Conservation (phyloP, 2,329 filamentous ascomycete species). For the Fusarium continuum region DNA sequence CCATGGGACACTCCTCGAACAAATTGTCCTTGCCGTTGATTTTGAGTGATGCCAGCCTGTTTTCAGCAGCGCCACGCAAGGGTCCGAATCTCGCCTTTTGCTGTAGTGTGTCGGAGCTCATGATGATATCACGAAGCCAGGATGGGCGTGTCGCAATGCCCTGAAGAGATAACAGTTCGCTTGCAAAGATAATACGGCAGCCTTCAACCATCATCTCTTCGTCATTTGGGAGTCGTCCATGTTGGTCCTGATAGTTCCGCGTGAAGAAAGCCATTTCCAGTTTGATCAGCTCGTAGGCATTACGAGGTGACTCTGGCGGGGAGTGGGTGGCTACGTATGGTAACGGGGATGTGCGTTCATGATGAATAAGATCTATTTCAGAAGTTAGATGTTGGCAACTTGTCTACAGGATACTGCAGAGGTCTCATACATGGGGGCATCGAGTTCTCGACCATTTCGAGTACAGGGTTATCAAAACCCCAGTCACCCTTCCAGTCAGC, state of each 20-base stretch:
- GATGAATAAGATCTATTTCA: constrained; percentile 68
- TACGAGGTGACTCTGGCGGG: constrained; percentile 58
- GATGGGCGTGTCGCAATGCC: constrained; percentile 51
- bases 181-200: constrained; percentile 65
- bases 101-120: constrained; percentile 56
- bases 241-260: constrained; percentile 54
- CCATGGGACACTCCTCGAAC: constrained; percentile 66
- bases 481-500: constrained; percentile 75
- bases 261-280: constrained; percentile 64
- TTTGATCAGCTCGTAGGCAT: constrained; percentile 70
- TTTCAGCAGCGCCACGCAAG: constrained; percentile 57
- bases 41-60: constrained; percentile 57
- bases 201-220: constrained; percentile 66
- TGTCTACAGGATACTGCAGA: constrained; percentile 49
- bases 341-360: constrained; percentile 66
- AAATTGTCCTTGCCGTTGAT: constrained; percentile 68
- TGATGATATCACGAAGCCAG: constrained; percentile 69
- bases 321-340: constrained; percentile 61
- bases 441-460: constrained; percentile 72
- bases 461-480: constrained; percentile 70
- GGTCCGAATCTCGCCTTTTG: constrained; percentile 59
- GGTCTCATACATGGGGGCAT: constrained; percentile 69
- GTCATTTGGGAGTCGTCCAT: constrained; percentile 56
- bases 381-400: constrained; percentile 53
- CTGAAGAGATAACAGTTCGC: constrained; percentile 58